Conservation (phyloP, 2,329 filamentous ascomycete genomes). For the Penicillium sp. region DNA sequence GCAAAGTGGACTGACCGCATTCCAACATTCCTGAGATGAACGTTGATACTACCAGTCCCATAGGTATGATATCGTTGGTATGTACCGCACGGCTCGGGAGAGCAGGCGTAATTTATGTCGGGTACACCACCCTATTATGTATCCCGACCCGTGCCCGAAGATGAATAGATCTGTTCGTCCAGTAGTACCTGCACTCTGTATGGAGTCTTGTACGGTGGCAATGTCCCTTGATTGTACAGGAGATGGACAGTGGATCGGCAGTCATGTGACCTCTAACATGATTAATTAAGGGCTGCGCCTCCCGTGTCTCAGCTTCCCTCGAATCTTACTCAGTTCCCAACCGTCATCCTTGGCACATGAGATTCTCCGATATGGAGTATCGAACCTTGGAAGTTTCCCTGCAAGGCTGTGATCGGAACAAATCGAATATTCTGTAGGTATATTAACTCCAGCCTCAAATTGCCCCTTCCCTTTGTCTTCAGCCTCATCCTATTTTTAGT, state of each 20-base stretch:
- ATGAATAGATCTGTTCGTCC: too few species aligned
- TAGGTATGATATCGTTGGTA: background rate
- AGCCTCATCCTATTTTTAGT: background rate
- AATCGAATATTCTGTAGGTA: background rate
- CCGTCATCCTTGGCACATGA: background rate
- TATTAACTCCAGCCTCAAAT: background rate
- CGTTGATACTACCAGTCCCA: background rate
- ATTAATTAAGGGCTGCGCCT: background rate
- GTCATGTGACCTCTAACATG: background rate
- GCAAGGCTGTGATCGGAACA: background rate
- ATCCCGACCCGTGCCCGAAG: background rate
- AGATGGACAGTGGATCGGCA: background rate
- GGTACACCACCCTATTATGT: background rate
- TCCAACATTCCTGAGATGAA: slow-evolving; percentile 16
- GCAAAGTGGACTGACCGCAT: background rate
- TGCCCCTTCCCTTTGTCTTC: background rate
- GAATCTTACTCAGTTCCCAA: background rate
- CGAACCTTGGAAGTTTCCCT: background rate
- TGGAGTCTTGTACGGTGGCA: too few species aligned
- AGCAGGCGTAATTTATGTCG: background rate
- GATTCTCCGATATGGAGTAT: background rate
- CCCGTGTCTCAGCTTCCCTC: slow-evolving; percentile 5
- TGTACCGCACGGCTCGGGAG: background rate
- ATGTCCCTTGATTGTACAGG: too few species aligned
- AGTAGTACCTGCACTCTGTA: too few species aligned